Evolutionary conservation across 83 land plant genomes (phyloP).

Genomic region (Diphasiastrum complanatum): DNA sequence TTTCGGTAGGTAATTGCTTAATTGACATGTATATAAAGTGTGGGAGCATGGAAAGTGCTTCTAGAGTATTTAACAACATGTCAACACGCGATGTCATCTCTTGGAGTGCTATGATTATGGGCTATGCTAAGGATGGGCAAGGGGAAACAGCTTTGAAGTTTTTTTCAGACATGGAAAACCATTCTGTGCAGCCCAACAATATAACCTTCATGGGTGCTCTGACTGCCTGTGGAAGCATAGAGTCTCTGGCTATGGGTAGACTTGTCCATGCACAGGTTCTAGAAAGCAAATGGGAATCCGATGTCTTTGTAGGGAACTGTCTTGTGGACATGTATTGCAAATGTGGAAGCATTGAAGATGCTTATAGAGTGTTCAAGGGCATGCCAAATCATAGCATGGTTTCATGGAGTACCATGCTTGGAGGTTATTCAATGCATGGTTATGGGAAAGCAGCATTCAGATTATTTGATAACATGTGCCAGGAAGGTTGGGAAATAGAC

Average conservation of each 20-base stretch:
- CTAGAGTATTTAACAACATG: conserved; percentile 14
- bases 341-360: too few relatives aligned
- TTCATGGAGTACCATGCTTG: too few relatives aligned
- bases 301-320: not conserved
- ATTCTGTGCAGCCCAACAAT: not conserved
- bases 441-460: too few relatives aligned
- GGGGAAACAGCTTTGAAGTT: conserved; percentile 8
- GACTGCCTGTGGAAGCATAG: conserved; percentile 15
- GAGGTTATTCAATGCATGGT: too few relatives aligned
- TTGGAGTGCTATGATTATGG: conserved; percentile 21
- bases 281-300: not conserved
- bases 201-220: conserved; percentile 20
- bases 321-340: too few relatives aligned
- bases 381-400: not conserved
- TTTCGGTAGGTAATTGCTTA: conserved; percentile 3
- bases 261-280: not conserved
- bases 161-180: not conserved
- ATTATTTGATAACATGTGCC: too few relatives aligned
- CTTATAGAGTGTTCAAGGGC: not conserved
- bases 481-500: not conserved
- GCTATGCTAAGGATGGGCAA: conserved; percentile 14
- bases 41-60: conserved; percentile 21
- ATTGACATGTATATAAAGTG: conserved; percentile 15
- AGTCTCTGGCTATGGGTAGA: not conserved
- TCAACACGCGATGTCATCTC: conserved; percentile 6